Percentiles rank a stretch among this genome's conserved stretches.
Evolutionary conservation across 169 alveolate species (phyloP).

Genomic region (Eimeria necatrix): DNA sequence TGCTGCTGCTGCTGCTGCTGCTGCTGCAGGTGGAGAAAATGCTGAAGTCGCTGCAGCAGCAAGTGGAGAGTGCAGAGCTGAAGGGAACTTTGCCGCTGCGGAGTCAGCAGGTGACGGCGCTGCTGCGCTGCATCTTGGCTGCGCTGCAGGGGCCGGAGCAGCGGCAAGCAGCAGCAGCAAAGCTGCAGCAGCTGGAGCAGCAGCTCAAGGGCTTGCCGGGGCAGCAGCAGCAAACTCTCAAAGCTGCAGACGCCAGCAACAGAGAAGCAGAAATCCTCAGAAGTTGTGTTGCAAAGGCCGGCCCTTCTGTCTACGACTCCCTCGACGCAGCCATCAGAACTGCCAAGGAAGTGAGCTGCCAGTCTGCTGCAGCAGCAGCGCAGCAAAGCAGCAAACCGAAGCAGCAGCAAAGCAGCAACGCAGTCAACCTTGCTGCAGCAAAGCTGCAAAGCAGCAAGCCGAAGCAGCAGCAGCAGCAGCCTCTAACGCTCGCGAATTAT

Average conservation of each 20-base stretch:
- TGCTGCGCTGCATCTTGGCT: constrained; percentile 60
- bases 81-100: constrained; percentile 22
- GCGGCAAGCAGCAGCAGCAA: constrained; percentile 38
- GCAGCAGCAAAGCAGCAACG: too few species aligned
- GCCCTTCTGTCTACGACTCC: constrained; percentile 71
- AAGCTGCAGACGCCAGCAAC: constrained; percentile 3
- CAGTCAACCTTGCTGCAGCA: too few species aligned
- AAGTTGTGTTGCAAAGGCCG: constrained; percentile 66
- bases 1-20: constrained; percentile 4
- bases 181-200: constrained; percentile 36
- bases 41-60: constrained; percentile 37
- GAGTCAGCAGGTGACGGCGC: constrained; percentile 58
- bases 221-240: not conserved
- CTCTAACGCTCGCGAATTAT: too few species aligned
- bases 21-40: constrained; percentile 57
- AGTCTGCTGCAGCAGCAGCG: too few species aligned
- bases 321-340: constrained; percentile 57
- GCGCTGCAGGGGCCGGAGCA: constrained; percentile 65
- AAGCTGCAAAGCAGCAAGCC: too few species aligned
- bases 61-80: constrained; percentile 41
- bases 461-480: too few species aligned
- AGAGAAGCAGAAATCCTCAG: constrained; percentile 60
- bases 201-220: constrained; percentile 14
- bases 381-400: too few species aligned
- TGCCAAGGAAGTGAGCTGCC: constrained; percentile 33